These are phyloP conservation scores for Urostyla sp. DNA, from an alignment of 73 alveolate species.

Conservation along the genomic window DNA sequence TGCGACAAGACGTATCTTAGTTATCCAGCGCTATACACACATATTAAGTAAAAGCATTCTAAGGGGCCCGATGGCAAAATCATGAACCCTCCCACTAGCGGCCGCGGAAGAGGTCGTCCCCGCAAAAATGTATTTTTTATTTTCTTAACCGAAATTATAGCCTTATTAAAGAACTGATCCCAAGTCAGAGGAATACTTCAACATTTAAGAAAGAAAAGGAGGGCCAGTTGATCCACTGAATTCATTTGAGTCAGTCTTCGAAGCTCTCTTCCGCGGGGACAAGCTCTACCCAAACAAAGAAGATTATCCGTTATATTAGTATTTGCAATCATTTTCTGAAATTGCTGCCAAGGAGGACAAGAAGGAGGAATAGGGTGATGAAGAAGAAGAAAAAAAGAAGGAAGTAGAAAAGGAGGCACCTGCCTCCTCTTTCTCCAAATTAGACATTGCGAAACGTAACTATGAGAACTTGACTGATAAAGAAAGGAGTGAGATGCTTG, in stretches of 20 bases:
- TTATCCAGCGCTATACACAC: constrained; percentile 99
- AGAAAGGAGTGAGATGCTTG: constrained; percentile 26
- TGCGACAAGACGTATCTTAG: constrained; percentile 98
- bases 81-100: constrained; percentile 62
- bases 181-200: constrained; percentile 55
- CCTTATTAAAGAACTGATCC: constrained; percentile 69
- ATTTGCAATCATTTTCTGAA: constrained; percentile 25
- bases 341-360: constrained; percentile 24
- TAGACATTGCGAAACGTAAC: neutral
- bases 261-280: constrained; percentile 48
- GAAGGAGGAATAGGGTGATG: neutral
- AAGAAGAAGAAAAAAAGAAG: constrained; percentile 34
- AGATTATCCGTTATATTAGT: constrained; percentile 49
- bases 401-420: constrained; percentile 9
- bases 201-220: constrained; percentile 62
- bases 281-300: constrained; percentile 10
- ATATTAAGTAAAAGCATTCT: constrained; percentile 94
- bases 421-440: neutral
- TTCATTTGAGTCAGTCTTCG: constrained; percentile 43
- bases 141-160: neutral
- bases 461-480: constrained; percentile 42
- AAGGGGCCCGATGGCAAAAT: constrained; percentile 60
- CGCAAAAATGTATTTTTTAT: constrained; percentile 21
- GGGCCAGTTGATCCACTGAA: constrained; percentile 70
- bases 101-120: constrained; percentile 68